These are phyloP conservation scores for Colletotrichum cordylinicola DNA, from an alignment of 2,329 filamentous ascomycete genomes.

Conservation along the genomic window DNA sequence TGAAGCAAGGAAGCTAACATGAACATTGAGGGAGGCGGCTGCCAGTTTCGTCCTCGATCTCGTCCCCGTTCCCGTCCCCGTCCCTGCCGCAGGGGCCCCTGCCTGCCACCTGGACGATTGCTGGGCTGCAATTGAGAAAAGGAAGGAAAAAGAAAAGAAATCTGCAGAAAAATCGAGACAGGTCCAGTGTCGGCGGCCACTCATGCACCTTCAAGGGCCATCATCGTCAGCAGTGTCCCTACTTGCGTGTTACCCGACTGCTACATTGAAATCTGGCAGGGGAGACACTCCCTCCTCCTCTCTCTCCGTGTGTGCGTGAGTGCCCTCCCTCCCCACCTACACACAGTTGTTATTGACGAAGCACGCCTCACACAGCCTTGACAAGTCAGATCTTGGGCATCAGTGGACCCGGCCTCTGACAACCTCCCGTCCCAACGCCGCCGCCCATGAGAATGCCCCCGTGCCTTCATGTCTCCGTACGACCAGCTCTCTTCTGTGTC, in stretches of 20 bases:
- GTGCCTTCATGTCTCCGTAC: background rate
- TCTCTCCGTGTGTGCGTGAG: background rate
- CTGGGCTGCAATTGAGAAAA: background rate
- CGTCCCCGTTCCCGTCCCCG: background rate
- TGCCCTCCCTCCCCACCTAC: background rate
- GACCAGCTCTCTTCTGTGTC: background rate
- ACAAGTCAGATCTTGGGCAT: background rate
- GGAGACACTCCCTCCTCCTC: background rate
- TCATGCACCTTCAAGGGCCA: background rate
- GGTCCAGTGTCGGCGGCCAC: background rate
- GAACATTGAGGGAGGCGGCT: background rate
- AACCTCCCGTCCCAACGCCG: background rate
- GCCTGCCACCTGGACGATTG: constrained; percentile 7
- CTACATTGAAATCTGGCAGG: background rate
- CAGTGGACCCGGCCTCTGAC: background rate
- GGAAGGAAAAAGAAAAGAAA: background rate
- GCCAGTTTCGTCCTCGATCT: background rate
- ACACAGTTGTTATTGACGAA: background rate
- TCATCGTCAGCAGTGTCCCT: background rate
- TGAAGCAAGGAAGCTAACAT: background rate
- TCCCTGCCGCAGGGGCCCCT: background rate
- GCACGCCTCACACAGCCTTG: background rate
- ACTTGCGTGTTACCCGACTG: background rate
- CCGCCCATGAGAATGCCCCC: background rate
- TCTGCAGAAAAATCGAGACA: background rate